A percentile compares a stretch with the other conserved stretches of the same genome.
These are phyloP conservation scores for sweet orange (Citrus sinensis) DNA, from an alignment of 345 rosid genomes.

Conservation along the genomic window DNA sequence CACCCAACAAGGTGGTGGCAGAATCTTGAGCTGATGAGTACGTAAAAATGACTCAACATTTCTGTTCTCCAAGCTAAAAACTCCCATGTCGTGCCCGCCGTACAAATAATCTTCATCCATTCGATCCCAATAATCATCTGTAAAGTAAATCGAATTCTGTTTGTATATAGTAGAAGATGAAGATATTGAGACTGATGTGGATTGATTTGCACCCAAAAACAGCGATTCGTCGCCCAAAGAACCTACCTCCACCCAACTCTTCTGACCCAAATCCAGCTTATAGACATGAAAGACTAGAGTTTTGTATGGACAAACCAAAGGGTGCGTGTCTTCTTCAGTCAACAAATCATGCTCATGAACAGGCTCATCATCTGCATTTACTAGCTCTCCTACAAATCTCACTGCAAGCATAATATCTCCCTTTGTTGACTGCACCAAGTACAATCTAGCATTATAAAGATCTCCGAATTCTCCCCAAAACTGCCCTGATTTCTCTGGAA, in stretches of 20 bases:
- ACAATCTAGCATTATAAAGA: background rate
- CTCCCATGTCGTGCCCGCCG: constrained; percentile 13
- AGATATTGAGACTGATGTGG: background rate
- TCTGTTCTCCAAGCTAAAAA: constrained; percentile 1
- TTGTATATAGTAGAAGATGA: background rate
- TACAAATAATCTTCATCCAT: constrained; percentile 12
- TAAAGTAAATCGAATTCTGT: constrained; percentile 15
- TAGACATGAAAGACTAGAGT: constrained; percentile 10
- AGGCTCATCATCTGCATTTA: constrained; percentile 5
- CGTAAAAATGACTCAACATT: background rate
- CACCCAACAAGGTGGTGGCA: constrained; percentile 13
- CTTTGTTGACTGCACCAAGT: constrained; percentile 14
- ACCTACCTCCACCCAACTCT: constrained; percentile 4
- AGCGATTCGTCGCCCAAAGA: background rate
- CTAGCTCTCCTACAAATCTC: constrained; percentile 16
- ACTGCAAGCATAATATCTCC: constrained; percentile 13
- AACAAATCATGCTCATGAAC: constrained; percentile 11
- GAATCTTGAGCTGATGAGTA: background rate
- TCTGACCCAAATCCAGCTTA: background rate
- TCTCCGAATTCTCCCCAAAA: background rate
- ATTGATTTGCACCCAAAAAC: constrained; percentile 21
- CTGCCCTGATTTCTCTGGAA: background rate
- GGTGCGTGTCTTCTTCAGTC: constrained; percentile 10
- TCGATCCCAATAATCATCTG: constrained; percentile 11
- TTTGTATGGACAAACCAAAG: constrained; percentile 17